A percentile compares a stretch with the other conserved stretches of the same genome.
Evolutionary conservation across 1,139 yeast genomes (phyloP).

Genomic region (Schwanniomyces etchellsii): DNA sequence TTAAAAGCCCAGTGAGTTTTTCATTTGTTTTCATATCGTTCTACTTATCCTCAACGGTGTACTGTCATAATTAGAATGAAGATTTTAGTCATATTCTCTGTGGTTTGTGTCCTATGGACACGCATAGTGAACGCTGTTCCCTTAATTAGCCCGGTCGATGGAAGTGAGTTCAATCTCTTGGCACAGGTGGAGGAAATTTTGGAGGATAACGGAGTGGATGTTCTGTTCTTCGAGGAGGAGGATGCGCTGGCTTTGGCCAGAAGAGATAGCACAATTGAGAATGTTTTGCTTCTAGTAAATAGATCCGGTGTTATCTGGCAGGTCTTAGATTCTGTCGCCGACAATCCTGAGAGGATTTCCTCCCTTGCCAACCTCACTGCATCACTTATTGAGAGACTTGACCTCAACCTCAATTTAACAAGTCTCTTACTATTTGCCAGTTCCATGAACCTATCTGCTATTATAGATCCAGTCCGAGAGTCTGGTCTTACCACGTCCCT

Average conservation of each 20-base stretch:
- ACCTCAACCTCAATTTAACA: background rate
- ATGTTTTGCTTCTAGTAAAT: constrained; percentile 15
- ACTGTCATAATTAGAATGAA: too few species aligned
- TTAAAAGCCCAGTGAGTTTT: too few species aligned
- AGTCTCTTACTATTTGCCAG: constrained; percentile 5
- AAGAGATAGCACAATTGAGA: background rate
- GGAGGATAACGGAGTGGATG: background rate
- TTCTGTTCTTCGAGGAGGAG: background rate
- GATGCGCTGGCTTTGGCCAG: background rate
- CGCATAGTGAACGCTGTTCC: too few species aligned
- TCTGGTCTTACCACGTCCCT: constrained; percentile 34
- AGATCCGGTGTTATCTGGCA: constrained; percentile 32
- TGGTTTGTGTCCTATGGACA: too few species aligned
- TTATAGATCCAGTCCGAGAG: constrained; percentile 17
- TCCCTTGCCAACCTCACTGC: constrained; percentile 28
- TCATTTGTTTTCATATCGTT: too few species aligned
- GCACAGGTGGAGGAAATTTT: background rate
- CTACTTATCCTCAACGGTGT: too few species aligned
- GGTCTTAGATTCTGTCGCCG: constrained; percentile 32
- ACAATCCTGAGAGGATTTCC: constrained; percentile 22
- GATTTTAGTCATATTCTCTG: too few species aligned
- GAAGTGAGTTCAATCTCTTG: background rate
- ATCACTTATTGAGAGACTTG: constrained; percentile 5
- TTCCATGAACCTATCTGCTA: constrained; percentile 19
- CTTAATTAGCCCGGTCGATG: too few species aligned